phyloP scores from a whole-genome alignment of 768 basidiomycete species.

The Leccinum obscurum region DNA sequence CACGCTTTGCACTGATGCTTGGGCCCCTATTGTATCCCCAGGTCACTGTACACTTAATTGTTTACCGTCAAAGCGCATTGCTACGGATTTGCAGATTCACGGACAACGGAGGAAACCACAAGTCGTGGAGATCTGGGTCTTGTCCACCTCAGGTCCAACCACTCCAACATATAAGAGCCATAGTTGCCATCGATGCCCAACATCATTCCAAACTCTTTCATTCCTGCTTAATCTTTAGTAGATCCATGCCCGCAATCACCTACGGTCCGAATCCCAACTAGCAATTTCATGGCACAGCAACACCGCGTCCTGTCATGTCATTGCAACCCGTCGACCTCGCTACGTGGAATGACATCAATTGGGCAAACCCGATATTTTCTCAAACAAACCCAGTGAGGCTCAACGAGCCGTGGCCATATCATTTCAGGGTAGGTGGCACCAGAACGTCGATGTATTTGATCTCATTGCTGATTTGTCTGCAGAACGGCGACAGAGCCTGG shows the following conservation, averaged over 20 bases:
- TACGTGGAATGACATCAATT: constrained; percentile 27
- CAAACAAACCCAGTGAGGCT: constrained; percentile 37
- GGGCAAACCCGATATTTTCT: constrained; percentile 15
- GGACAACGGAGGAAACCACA: constrained; percentile 22
- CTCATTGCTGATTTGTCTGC: constrained; percentile 1
- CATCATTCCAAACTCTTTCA: not conserved
- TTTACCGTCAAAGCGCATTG: constrained; percentile 13
- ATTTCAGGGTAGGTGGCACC: too few relatives aligned
- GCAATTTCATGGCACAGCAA: not conserved
- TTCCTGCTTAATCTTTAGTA: not conserved
- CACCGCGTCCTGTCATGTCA: not conserved
- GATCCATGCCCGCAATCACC: constrained; percentile 7
- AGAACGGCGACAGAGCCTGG: constrained; percentile 55
- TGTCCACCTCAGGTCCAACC: too few relatives aligned
- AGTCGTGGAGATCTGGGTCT: too few relatives aligned
- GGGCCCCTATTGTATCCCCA: constrained; percentile 7
- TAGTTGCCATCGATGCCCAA: not conserved
- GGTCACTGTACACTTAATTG: constrained; percentile 3
- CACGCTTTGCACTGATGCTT: not conserved
- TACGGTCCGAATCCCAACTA: not conserved
- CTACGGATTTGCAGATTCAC: constrained; percentile 6
- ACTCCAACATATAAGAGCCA: too few relatives aligned
- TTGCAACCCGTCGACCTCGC: constrained; percentile 25
- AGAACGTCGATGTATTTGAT: not conserved
- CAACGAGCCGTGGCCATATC: constrained; percentile 53